Evolutionary conservation across 2,329 filamentous ascomycete genomes (phyloP), one percentile per base, ranked within the genome.

Genomic region (Exophiala spinifera): DNA sequence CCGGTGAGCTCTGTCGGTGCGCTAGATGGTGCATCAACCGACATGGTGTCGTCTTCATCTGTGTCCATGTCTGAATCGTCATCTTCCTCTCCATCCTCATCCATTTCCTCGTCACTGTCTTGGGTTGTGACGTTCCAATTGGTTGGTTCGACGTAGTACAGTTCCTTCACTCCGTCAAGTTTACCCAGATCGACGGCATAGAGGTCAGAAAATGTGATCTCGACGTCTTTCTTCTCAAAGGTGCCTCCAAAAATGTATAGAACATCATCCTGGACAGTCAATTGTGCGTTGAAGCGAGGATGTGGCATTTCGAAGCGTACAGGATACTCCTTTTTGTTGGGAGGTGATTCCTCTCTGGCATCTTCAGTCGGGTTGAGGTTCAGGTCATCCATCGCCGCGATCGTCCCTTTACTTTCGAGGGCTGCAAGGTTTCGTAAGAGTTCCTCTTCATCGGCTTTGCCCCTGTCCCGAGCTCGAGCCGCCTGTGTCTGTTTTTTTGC

Each of bases 211-310:
- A 97, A 96, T 0, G 91, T 97, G 66, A 88, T 96, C 70, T 99
- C 94, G 19, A 89, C 82, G 65, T 99, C 94, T 15, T 89, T 92
- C 68, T 95, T 94, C 68, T 99, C 94, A 65, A 88, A 96, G 0
- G 92, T 99, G 15, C 94, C 94, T 25, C 94, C 91, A 66, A 95
- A 97, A 50, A 97, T 89, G 72, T 92, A 99, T 1, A 97, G 79
- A 7, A 89, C 84, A 69, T 99, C 94, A 61, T 91, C 89, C 71
- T 97, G 91, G 0, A 97, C 89, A 0, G 92, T 84, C 36, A 97
- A 75, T 62, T 94, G 88, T 1, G 91, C 86, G 64, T 97, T 97
- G 75, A 99, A 99, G 48, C 94, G 81, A 15, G 85, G 81, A 65
- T 96, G 91, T 3, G 94, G 94, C 68, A 95, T 85, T 68, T 96